A percentile compares a stretch with the other conserved stretches of the same genome.
phyloP scores from a whole-genome alignment of 2,329 filamentous ascomycete species.

The Trichoderma oligosporum region DNA sequence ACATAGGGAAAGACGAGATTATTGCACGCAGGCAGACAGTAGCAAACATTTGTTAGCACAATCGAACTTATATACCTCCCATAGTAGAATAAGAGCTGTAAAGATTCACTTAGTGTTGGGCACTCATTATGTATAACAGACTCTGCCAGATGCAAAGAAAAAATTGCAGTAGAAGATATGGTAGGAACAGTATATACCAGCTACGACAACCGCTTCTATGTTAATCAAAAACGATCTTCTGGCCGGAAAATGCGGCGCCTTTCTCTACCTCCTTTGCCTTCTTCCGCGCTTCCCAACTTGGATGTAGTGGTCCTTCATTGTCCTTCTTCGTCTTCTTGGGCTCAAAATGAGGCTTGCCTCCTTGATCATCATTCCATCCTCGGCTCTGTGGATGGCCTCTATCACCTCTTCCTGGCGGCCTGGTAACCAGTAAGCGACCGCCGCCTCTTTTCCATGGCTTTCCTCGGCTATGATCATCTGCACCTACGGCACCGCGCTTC shows the following conservation, averaged over 20 bases:
- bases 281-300: constrained; percentile 28
- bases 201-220: not conserved
- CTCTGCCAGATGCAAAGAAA: not conserved
- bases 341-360: constrained; percentile 22
- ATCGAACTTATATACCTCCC: too few relatives aligned
- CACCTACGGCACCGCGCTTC: constrained; percentile 51
- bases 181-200: not conserved
- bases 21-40: too few relatives aligned
- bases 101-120: too few relatives aligned
- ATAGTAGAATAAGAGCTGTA: too few relatives aligned
- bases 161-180: not conserved
- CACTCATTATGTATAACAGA: not conserved
- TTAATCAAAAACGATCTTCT: constrained; percentile 28
- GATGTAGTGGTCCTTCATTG: constrained; percentile 54
- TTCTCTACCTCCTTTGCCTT: constrained; percentile 26
- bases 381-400: constrained; percentile 10
- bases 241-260: constrained; percentile 22
- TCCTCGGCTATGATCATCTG: constrained; percentile 32
- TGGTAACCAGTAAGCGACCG: constrained; percentile 31
- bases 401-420: not conserved
- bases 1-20: too few relatives aligned
- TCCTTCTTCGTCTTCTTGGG: constrained; percentile 38
- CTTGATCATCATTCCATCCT: constrained; percentile 4
- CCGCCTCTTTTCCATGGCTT: constrained; percentile 55
- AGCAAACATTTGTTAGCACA: too few relatives aligned